Evolutionary conservation across 129 eudicot genomes (phyloP).

Genomic region (Centaurea solstitialis): DNA sequence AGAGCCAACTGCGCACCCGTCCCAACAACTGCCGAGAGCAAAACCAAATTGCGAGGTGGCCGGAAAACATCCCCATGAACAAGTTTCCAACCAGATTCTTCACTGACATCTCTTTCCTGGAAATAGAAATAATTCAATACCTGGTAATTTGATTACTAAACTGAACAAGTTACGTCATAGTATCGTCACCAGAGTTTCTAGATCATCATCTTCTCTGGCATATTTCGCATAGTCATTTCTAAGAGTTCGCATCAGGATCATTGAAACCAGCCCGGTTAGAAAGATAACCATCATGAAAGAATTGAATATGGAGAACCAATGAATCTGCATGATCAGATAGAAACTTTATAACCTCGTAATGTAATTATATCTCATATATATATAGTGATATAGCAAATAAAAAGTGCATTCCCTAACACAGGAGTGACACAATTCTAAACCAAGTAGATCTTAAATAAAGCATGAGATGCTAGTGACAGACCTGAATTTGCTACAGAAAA

Average conservation of each 20-base stretch:
- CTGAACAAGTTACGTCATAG: not conserved
- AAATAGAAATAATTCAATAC: not conserved
- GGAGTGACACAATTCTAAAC: not conserved
- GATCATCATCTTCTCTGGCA: constrained; percentile 92
- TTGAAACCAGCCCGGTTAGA: constrained; percentile 85
- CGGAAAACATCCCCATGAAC: constrained; percentile 95
- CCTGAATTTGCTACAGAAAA: not conserved
- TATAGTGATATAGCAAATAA: not conserved
- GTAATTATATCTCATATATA: not conserved
- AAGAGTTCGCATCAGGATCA: constrained; percentile 90
- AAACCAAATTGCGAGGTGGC: constrained; percentile 76
- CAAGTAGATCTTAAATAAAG: not conserved
- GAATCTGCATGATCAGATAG: constrained; percentile 55
- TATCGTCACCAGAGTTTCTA: constrained; percentile 73
- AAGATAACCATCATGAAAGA: constrained; percentile 95
- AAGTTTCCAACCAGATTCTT: constrained; percentile 99
- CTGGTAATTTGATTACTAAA: not conserved
- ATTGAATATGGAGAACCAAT: constrained; percentile 94
- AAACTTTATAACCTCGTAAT: not conserved
- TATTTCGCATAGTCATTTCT: constrained; percentile 92
- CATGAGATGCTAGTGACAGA: not conserved
- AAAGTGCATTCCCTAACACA: not conserved
- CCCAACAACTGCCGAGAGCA: constrained; percentile 91
- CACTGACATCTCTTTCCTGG: constrained; percentile 96
- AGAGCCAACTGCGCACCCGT: constrained; percentile 87